Evolutionary conservation across 78 protist species (phyloP).

Genomic region (Cavenderia fasciculata): DNA sequence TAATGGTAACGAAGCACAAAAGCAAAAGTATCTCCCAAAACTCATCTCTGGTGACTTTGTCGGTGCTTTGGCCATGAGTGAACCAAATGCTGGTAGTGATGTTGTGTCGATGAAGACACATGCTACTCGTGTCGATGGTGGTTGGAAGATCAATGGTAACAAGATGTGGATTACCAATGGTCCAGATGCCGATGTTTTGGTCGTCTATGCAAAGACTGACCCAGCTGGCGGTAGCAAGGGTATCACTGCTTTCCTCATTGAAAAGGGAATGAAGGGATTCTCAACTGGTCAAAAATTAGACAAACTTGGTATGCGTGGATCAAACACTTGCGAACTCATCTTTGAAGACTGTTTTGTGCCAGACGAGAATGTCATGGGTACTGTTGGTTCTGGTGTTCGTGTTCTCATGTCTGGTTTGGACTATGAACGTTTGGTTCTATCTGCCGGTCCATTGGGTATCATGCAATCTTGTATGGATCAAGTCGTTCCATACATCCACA

Average conservation of each 20-base stretch:
- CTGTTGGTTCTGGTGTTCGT: conserved; percentile 86
- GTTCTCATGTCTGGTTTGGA: conserved; percentile 96
- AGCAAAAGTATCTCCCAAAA: conserved; percentile 74
- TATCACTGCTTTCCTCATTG: conserved; percentile 90
- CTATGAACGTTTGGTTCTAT: conserved; percentile 89
- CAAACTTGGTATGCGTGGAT: conserved; percentile 98
- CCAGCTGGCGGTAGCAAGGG: conserved; percentile 78
- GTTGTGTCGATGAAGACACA: conserved; percentile 90
- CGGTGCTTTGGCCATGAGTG: conserved; percentile 97
- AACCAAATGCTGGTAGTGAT: conserved; percentile 96
- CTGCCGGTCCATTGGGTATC: conserved; percentile 95
- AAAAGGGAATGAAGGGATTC: conserved; percentile 90
- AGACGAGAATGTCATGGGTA: conserved; percentile 91
- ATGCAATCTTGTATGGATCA: conserved; percentile 92
- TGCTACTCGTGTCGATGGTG: conserved; percentile 77
- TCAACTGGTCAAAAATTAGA: conserved; percentile 92
- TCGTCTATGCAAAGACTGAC: conserved; percentile 94
- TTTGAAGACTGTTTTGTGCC: conserved; percentile 83
- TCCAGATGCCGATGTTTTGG: conserved; percentile 90
- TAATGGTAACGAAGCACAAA: conserved; percentile 93
- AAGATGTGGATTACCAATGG: conserved; percentile 96
- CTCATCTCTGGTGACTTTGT: conserved; percentile 94
- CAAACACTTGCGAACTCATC: conserved; percentile 91
- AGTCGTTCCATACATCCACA: conserved; percentile 88
- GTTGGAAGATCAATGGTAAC: conserved; percentile 87